phyloP scores from a whole-genome alignment of 1,284 basidiomycete genomes.

The Mycena sp. region DNA sequence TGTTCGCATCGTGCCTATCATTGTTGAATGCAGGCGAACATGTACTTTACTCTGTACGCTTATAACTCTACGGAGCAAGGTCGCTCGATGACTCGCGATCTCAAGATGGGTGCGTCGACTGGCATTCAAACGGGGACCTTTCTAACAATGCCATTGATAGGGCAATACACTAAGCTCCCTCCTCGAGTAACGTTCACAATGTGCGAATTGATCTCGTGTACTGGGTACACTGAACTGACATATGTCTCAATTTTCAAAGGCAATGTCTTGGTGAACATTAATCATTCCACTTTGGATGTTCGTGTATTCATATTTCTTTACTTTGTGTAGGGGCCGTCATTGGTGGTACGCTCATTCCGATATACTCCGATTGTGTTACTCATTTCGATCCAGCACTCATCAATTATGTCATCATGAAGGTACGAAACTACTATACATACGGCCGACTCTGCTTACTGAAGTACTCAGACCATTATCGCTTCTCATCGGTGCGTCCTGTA shows the following conservation, averaged over 20 bases:
- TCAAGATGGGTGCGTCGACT: constrained; percentile 36
- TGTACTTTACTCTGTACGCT: constrained; percentile 28
- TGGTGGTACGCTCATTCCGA: background rate
- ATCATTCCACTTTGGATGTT: background rate
- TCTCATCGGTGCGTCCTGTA: too few relatives aligned
- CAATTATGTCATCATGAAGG: constrained; percentile 53
- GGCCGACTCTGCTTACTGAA: too few relatives aligned
- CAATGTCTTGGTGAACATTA: constrained; percentile 6
- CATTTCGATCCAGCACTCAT: constrained; percentile 24
- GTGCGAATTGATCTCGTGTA: background rate
- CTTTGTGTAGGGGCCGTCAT: constrained; percentile 24
- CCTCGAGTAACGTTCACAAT: constrained; percentile 57
- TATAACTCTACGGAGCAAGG: constrained; percentile 41
- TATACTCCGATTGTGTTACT: background rate
- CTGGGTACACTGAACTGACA: too few relatives aligned
- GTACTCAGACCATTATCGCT: too few relatives aligned
- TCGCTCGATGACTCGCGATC: constrained; percentile 40
- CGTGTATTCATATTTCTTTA: background rate
- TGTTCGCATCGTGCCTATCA: background rate
- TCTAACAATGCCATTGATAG: constrained; percentile 47
- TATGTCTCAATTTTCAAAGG: background rate
- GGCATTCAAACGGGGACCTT: background rate
- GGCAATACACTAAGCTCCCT: constrained; percentile 64
- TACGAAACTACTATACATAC: constrained; percentile 45
- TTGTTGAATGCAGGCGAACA: constrained; percentile 8